Conservation (phyloP, 2,329 filamentous ascomycete species). For the Tolypocladium paradoxum region DNA sequence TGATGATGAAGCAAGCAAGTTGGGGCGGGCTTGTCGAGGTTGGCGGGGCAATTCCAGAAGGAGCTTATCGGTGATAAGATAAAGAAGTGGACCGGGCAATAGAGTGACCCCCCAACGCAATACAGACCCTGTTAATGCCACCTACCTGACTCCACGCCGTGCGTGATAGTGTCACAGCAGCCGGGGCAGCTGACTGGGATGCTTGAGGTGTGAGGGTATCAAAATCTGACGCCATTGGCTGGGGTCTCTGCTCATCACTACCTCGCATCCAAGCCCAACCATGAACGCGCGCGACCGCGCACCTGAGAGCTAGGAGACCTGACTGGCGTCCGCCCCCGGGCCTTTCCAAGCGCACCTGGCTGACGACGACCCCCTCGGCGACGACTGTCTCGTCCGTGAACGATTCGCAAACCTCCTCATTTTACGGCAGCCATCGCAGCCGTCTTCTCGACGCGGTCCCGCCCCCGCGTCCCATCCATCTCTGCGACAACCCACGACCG, state of each 20-base stretch:
- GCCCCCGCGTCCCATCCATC: neutral
- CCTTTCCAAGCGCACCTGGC: neutral
- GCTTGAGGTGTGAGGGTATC: conserved; percentile 2
- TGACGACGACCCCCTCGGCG: neutral
- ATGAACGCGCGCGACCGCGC: neutral
- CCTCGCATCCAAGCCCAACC: neutral
- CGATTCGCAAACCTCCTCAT: neutral
- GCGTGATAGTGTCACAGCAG: too few relatives aligned
- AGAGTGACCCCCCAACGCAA: too few relatives aligned
- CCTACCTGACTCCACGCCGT: too few relatives aligned
- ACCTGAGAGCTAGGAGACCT: neutral
- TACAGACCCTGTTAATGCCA: too few relatives aligned
- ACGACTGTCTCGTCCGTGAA: neutral
- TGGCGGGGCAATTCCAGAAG: too few relatives aligned
- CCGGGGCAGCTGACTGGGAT: neutral
- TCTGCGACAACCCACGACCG: neutral
- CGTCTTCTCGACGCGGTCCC: neutral
- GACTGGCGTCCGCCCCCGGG: neutral
- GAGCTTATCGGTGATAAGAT: too few relatives aligned
- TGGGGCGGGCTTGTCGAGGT: too few relatives aligned
- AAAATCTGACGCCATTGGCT: conserved; percentile 5
- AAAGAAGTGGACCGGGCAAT: too few relatives aligned
- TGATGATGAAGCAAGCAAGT: too few relatives aligned
- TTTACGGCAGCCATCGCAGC: neutral
- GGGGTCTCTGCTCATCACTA: conserved; percentile 1